Percentiles rank a stretch among this genome's conserved stretches.
Conservation (phyloP, 805 yeast genomes). For the Candida ulmi region DNA sequence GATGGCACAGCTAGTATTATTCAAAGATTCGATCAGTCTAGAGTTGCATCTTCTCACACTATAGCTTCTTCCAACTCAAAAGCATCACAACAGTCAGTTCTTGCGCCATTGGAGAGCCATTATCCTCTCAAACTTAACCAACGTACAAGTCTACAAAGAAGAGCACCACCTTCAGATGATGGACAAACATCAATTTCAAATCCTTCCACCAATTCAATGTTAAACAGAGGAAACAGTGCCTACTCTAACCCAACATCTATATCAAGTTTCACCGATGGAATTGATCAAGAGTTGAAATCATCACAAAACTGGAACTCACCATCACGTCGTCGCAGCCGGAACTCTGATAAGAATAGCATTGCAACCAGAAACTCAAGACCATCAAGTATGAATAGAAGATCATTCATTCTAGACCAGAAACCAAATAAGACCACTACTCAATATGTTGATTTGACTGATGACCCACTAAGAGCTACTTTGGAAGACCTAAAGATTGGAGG, state of each 20-base stretch:
- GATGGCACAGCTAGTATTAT: constrained; percentile 10
- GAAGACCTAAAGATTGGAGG: constrained; percentile 38
- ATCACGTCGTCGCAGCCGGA: constrained; percentile 23
- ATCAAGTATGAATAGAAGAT: constrained; percentile 12
- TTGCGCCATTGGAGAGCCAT: constrained; percentile 1
- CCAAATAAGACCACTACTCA: constrained; percentile 2
- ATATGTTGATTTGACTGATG: constrained; percentile 21
- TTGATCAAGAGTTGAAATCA: constrained; percentile 16
- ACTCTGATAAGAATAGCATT: constrained; percentile 1
- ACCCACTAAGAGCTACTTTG: constrained; percentile 51
- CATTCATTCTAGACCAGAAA: constrained; percentile 17
- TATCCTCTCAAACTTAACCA: constrained; percentile 7
- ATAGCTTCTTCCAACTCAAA: constrained; percentile 3
- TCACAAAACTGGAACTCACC: constrained; percentile 27
- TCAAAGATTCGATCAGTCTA: constrained; percentile 25
- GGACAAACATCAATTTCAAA: constrained; percentile 24
- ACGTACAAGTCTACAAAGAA: constrained; percentile 12
- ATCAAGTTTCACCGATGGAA: constrained; percentile 22
- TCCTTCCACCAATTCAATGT: constrained; percentile 18
- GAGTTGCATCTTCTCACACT: constrained; percentile 17
- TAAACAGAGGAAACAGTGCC: constrained; percentile 19
- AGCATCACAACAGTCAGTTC: not conserved
- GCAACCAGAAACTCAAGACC: not conserved
- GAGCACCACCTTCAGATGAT: constrained; percentile 27
- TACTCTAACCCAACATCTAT: constrained; percentile 25